Percentiles rank a stretch among this genome's conserved stretches.
These are phyloP conservation scores for Alternaria gansuensis DNA, from an alignment of 2,329 filamentous ascomycete species.

Conservation along the genomic window DNA sequence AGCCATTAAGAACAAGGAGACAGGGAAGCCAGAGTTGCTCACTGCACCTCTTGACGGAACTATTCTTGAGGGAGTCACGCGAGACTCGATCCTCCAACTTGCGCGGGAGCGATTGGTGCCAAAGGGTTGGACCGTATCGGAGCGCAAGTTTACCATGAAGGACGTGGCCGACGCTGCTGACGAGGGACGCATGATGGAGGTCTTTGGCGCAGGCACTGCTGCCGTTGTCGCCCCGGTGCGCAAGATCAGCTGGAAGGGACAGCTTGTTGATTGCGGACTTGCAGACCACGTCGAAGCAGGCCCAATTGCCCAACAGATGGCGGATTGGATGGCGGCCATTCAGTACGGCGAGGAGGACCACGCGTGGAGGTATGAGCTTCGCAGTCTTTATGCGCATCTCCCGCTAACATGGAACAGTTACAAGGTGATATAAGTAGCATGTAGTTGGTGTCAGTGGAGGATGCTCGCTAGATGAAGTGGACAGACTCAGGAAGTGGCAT, in stretches of 20 bases:
- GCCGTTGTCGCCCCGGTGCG: constrained; percentile 92
- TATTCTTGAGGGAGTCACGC: constrained; percentile 92
- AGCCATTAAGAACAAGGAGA: constrained; percentile 83
- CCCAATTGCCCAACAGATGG: constrained; percentile 84
- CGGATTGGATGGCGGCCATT: constrained; percentile 94
- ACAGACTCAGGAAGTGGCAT: background rate
- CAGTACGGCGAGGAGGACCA: constrained; percentile 91
- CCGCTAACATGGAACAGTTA: constrained; percentile 42
- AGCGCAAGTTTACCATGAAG: constrained; percentile 92
- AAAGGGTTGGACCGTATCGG: constrained; percentile 86
- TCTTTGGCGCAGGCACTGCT: constrained; percentile 92
- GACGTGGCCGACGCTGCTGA: constrained; percentile 82
- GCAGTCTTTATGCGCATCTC: background rate
- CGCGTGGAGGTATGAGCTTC: constrained; percentile 77
- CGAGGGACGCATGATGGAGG: constrained; percentile 88
- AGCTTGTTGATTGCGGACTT: constrained; percentile 83
- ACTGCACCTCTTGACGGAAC: constrained; percentile 97
- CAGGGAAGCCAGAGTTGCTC: constrained; percentile 88
- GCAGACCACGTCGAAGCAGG: constrained; percentile 84
- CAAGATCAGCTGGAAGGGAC: constrained; percentile 86
- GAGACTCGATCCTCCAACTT: constrained; percentile 87
- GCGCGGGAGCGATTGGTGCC: constrained; percentile 83
- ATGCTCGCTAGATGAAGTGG: background rate
- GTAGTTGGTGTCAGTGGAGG: background rate
- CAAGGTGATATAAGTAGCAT: constrained; percentile 32